Conservation (phyloP, 495 filamentous ascomycete species). For the Talaromyces nanjingensis region DNA sequence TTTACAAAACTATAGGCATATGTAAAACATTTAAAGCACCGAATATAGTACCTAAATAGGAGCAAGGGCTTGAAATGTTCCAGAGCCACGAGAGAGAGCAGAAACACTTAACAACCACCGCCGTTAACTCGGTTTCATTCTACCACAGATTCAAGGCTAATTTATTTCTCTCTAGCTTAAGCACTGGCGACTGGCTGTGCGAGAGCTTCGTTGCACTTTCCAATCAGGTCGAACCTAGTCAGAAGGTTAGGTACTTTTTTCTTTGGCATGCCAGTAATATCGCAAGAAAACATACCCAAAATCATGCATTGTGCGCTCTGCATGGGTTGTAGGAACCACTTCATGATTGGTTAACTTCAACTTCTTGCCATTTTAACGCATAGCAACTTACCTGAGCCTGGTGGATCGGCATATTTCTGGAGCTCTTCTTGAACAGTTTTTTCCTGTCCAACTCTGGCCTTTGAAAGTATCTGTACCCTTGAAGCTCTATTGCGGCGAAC, state of each 20-base stretch:
- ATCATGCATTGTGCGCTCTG: constrained; percentile 1
- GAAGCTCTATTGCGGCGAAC: constrained; percentile 28
- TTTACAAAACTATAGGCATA: too few species aligned
- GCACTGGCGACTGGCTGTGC: background rate
- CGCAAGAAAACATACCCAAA: background rate
- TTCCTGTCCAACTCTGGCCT: constrained; percentile 15
- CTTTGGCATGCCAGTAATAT: background rate
- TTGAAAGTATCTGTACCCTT: constrained; percentile 26
- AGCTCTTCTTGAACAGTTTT: constrained; percentile 13
- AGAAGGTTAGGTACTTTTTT: background rate
- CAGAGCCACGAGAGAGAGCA: too few species aligned
- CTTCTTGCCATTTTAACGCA: background rate
- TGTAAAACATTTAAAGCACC: background rate
- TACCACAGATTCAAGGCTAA: background rate
- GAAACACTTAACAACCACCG: too few species aligned
- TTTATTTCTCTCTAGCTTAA: background rate
- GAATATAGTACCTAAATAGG: background rate
- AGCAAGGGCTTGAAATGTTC: too few species aligned
- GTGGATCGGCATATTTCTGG: constrained; percentile 11
- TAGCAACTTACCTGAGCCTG: background rate
- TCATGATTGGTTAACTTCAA: background rate
- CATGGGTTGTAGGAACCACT: background rate
- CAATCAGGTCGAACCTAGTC: background rate
- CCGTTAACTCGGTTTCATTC: too few species aligned
- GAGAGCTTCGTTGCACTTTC: background rate